Percentiles rank a stretch among this genome's conserved stretches.
These are phyloP conservation scores for Epichloe typhina DNA, from an alignment of 2,329 filamentous ascomycete genomes.

Conservation along the genomic window DNA sequence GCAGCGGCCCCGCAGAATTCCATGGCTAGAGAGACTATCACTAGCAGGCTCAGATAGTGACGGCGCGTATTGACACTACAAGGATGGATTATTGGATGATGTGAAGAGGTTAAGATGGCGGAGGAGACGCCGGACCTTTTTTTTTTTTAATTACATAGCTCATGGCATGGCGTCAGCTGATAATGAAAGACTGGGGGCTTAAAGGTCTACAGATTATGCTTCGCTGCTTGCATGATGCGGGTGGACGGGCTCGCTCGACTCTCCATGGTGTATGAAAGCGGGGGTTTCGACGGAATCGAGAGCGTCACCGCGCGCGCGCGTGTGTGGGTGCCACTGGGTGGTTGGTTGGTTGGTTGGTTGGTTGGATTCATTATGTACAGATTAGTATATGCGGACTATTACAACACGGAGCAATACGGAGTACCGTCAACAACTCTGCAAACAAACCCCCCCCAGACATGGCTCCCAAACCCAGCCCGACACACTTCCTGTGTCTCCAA, in stretches of 20 bases:
- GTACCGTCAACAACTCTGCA: not conserved
- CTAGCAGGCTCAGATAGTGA: not conserved
- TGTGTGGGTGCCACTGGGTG: too few relatives aligned
- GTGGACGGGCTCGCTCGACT: too few relatives aligned
- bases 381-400: too few relatives aligned
- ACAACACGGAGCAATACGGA: too few relatives aligned
- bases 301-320: too few relatives aligned
- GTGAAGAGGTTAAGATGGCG: not conserved
- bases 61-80: too few relatives aligned
- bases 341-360: too few relatives aligned
- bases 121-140: not conserved
- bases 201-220: not conserved
- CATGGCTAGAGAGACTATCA: not conserved
- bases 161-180: not conserved
- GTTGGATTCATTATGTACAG: too few relatives aligned
- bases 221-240: not conserved
- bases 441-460: conserved; percentile 13
- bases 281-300: too few relatives aligned
- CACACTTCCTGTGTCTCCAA: conserved; percentile 67
- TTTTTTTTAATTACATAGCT: not conserved
- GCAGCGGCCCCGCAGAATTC: not conserved
- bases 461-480: conserved; percentile 34
- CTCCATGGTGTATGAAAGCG: too few relatives aligned
- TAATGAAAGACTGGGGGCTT: not conserved
- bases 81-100: not conserved